Base-by-base conservation (phyloP, 2,329 filamentous ascomycete species). In the Xylariales sp. region DNA sequence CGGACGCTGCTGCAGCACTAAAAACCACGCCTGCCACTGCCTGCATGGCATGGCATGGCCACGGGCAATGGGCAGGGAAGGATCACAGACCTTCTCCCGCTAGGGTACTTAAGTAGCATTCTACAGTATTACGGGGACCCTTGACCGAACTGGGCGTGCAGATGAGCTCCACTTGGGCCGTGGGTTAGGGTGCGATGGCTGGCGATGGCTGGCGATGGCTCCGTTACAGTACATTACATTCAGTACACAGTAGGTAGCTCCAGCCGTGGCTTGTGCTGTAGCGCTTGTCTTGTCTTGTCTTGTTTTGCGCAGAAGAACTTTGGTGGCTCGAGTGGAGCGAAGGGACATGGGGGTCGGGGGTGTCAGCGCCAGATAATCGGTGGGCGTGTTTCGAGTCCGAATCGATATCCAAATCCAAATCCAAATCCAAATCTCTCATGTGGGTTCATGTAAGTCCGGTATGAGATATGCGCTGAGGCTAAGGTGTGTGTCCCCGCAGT, bases 111-210 rank as follows among this genome's bases (percentile, higher is more conserved):
- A n/a, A n/a, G n/a, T n/a, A n/a, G n/a, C n/a, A n/a, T n/a, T n/a
- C n/a, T n/a, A 27, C n/a, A n/a, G 8, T 27, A 27, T 35, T 20
- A 15, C 20, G 32, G 32, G 32, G 32, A 35, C 15, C 32, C 14
- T 8, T 37, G 14, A 18, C 19, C 34, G 34, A 16, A 24, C 34
- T n/a, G 21, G 9, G 9, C 34, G 2, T 37, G 21, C 34, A 37
- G 34, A 37, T 37, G 16, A 2, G 20, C n/a, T 21, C 34, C 34
- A 37, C 34, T 24, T 37, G 19, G 20, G 18, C 12, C 34, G 20
- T 37, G 34, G 34, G 34, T 37, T 24, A 37, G 34, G 34, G 32
- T 35, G 32, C 32, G 14, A 18, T 35, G 10, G 29, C 8, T 14
- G n/a, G 12, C n/a, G n/a, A n/a, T n/a, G n/a, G n/a, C n/a, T n/a